phyloP scores from a whole-genome alignment of 1,284 basidiomycete species.

The Ceratobasidium sp. region DNA sequence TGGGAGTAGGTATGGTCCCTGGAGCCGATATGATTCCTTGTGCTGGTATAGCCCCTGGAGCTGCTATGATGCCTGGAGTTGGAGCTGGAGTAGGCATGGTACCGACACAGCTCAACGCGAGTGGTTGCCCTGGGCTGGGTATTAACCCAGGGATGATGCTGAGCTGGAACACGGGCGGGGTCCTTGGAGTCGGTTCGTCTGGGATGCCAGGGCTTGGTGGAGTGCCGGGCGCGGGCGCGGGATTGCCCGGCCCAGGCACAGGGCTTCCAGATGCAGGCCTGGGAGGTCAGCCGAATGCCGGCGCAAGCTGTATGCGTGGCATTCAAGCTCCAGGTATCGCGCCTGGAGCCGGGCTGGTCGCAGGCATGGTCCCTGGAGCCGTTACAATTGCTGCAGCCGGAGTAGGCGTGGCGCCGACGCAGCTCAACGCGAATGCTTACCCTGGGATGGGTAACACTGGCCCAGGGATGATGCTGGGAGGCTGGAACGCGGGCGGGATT shows the following conservation, averaged over 20 bases:
- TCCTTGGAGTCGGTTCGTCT: background rate
- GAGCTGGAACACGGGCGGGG: conserved; percentile 3
- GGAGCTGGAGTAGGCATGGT: background rate
- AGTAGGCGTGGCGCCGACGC: conserved; percentile 17
- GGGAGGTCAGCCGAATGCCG: background rate
- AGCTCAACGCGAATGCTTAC: background rate
- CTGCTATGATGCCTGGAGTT: conserved; percentile 10
- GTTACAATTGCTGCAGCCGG: background rate
- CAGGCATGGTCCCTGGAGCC: too few relatives aligned
- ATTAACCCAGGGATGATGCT: conserved; percentile 36
- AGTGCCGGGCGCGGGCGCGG: background rate
- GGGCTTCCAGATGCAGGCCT: background rate
- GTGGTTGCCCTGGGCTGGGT: background rate
- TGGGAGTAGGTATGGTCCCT: too few relatives aligned
- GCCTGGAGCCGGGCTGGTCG: too few relatives aligned
- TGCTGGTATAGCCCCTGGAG: background rate
- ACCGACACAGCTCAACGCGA: conserved; percentile 15
- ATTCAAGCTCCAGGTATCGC: background rate
- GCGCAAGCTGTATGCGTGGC: background rate
- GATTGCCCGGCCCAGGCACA: background rate
- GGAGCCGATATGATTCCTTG: too few relatives aligned
- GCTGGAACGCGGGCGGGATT: conserved; percentile 1
- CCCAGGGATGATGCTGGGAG: conserved; percentile 23
- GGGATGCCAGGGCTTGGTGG: conserved; percentile 13
- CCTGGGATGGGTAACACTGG: conserved; percentile 7